Evolutionary conservation across 192 early-diverging fungal genomes (phyloP).

Genomic region (Coemansia sp.): DNA sequence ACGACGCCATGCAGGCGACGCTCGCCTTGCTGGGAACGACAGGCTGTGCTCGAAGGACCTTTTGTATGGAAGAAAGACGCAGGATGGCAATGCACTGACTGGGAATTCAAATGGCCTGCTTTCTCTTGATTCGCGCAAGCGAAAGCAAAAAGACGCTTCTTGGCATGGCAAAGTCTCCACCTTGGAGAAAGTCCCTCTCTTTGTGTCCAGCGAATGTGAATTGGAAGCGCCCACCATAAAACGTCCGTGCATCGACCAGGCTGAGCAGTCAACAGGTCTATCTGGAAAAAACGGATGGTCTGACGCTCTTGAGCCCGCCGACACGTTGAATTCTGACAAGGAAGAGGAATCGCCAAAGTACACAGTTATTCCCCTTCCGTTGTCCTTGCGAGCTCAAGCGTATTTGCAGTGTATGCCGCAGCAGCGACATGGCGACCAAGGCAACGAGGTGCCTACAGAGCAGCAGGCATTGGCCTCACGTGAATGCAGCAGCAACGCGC

Average conservation of each 20-base stretch:
- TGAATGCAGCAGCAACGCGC: not conserved
- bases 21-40: not conserved
- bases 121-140: constrained; percentile 7
- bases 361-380: not conserved
- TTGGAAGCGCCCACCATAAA: constrained; percentile 1
- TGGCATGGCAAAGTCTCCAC: not conserved
- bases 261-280: not conserved
- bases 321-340: not conserved
- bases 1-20: constrained; percentile 1
- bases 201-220: not conserved
- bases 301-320: not conserved
- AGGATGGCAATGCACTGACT: not conserved
- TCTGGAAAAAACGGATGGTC: not conserved
- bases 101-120: not conserved
- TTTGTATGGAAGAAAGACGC: constrained; percentile 1
- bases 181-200: not conserved
- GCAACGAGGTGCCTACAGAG: not conserved
- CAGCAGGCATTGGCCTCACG: not conserved
- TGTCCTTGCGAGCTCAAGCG: not conserved
- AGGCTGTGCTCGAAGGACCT: constrained; percentile 2
- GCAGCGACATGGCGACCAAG: not conserved
- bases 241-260: not conserved
- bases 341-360: constrained; percentile 1
- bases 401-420: not conserved
- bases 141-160: constrained; percentile 6